Base-by-base conservation (phyloP, 345 rosid species). In the Rhodomyrtus tomentosa region DNA sequence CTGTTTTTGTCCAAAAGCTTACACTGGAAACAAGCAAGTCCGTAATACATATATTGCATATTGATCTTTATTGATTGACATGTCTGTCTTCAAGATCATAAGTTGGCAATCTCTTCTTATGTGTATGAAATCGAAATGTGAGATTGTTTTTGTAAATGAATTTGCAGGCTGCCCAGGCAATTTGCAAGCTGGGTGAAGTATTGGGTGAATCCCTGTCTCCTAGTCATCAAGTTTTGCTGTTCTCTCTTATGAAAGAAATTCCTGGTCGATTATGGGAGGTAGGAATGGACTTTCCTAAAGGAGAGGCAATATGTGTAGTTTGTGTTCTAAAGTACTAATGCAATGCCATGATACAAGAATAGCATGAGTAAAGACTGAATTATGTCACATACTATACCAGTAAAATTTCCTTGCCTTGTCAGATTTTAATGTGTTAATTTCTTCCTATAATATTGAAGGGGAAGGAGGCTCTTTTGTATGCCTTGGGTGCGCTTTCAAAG, bases 181-280 rank as follows among this genome's bases (percentile, higher is more conserved):
- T 93, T 80, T 89, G 94, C 91, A 94, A 94, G 91, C 95, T 96
- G 54, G 83, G 92, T 84, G 98, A 94, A 87, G 92, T 95, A 90
- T 89, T 96, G 91, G 98, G 96, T 82, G 96, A 94, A 86, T 92
- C 96, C 49, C 86, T 96, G 86, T 96, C 98, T 48, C 87, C 95
- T 56, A 85, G 89, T 87, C 91, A 94, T 84, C 88, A 79, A 84
- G 86, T 85, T 85, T 90, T 96, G 85, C 93, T 95, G 73, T 88
- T 91, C 21, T 91, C 95, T 86, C 94, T 95, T 54, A 83, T 92
- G 90, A 92, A 92, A 89, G 99, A 96, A 90, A 83, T 96, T 86
- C 99, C 95, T 53, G 98, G 98, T 85, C 98, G 95, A 81, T 86
- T 96, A 85, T 96, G 99, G 99, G 98, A 96, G 98, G 99, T 96